Evolutionary conservation across 2,329 filamentous ascomycete species (phyloP).

Genomic region (Penicillium fuscoglaucum): DNA sequence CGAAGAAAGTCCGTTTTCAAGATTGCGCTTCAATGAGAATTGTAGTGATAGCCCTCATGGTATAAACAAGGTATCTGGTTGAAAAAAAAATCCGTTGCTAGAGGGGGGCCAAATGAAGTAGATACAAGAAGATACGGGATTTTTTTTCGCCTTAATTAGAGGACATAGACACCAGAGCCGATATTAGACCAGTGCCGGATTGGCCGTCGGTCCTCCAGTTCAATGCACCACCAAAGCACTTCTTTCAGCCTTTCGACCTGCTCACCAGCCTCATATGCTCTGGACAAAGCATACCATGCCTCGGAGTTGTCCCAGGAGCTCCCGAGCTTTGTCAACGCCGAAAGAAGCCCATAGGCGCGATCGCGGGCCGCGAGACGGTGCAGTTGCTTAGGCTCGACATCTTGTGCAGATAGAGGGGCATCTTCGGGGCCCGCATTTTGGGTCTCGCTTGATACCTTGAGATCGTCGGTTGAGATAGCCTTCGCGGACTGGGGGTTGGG

Average conservation of each 20-base stretch:
- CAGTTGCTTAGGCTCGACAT: constrained; percentile 64
- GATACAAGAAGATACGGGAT: constrained; percentile 24
- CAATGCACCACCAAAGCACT: constrained; percentile 95
- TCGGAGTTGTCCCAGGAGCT: constrained; percentile 88
- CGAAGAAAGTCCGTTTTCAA: constrained; percentile 16
- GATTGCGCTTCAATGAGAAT: constrained; percentile 17
- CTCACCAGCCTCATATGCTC: constrained; percentile 83
- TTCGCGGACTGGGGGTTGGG: constrained; percentile 23
- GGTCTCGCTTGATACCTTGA: constrained; percentile 14
- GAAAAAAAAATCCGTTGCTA: constrained; percentile 10
- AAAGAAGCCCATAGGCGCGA: constrained; percentile 80
- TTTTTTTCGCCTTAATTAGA: constrained; percentile 40
- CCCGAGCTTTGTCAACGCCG: constrained; percentile 79
- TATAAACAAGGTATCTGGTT: constrained; percentile 32
- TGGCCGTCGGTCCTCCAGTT: constrained; percentile 81
- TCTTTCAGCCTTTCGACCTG: constrained; percentile 87
- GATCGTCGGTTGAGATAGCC: constrained; percentile 25
- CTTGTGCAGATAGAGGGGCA: constrained; percentile 26
- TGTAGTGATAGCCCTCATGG: constrained; percentile 9
- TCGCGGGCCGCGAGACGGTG: constrained; percentile 89
- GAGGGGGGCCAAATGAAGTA: constrained; percentile 16
- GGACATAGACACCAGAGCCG: constrained; percentile 65
- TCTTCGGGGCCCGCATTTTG: constrained; percentile 9
- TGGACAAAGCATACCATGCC: constrained; percentile 85
- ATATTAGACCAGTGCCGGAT: constrained; percentile 76